These are phyloP conservation scores for Aschersonia sp. DNA, from an alignment of 2,329 filamentous ascomycete species.

Conservation along the genomic window DNA sequence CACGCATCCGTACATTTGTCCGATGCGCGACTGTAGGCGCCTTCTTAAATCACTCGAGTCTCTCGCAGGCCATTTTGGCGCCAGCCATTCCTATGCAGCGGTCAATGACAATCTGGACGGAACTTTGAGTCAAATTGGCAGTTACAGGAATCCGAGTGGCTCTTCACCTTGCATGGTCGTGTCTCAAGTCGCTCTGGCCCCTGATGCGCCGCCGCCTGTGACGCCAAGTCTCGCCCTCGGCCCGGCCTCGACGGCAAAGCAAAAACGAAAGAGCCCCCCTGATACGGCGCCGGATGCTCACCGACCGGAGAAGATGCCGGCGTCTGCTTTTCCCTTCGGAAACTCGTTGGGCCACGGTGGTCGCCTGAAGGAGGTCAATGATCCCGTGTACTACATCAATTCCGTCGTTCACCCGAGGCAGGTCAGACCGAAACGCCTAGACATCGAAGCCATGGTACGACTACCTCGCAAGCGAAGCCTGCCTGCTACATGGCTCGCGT, in stretches of 20 bases:
- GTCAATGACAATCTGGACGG: conserved; percentile 27
- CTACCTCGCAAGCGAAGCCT: conserved; percentile 12
- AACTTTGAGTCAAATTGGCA: conserved; percentile 17
- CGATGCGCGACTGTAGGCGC: conserved; percentile 20
- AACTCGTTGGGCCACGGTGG: no score
- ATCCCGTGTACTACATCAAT: conserved; percentile 11
- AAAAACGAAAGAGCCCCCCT: neutral
- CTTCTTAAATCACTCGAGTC: conserved; percentile 10
- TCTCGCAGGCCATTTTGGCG: conserved; percentile 13
- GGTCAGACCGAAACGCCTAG: conserved; percentile 7
- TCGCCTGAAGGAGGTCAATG: neutral
- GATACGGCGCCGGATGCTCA: neutral
- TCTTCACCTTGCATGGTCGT: conserved; percentile 14
- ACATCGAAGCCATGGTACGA: conserved; percentile 10
- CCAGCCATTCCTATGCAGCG: conserved; percentile 10
- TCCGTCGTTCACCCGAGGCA: conserved; percentile 8
- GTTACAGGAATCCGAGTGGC: conserved; percentile 10
- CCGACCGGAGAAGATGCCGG: no score
- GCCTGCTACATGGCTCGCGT: conserved; percentile 11
- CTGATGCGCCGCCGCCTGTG: conserved; percentile 5
- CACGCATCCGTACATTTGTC: conserved; percentile 17
- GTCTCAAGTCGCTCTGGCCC: conserved; percentile 11
- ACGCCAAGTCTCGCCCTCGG: neutral
- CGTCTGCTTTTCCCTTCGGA: no score
- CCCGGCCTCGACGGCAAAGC: neutral